Evolutionary conservation across 805 yeast species (phyloP), one percentile per base, ranked within the genome.

Genomic region (Dipodascopsis uninucleata): DNA sequence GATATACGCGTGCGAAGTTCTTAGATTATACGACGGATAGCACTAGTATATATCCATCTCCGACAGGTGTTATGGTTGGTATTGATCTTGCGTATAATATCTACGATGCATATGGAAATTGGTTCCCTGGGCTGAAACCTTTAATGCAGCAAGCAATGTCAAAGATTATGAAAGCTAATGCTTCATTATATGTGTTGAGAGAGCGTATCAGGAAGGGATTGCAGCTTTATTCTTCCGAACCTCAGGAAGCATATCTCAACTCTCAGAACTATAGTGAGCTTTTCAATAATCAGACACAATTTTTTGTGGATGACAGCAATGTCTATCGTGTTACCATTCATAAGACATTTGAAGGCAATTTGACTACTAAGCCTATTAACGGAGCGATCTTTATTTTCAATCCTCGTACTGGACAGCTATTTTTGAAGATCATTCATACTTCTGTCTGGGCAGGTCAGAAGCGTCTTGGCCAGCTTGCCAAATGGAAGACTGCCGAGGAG

Each of bases 401-500:
- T 60, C 97, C 98, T 1, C 79, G 81, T 55, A 78, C 89, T 1
- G 98, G 98, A 28, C 96, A 89, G 61, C 65, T 93, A 39, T 88
- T 85, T 61, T 71, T 93, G 65, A 87, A 86, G 61, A 78, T 93
- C 43, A 86, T 93, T 47, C 97, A 90, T 59, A 86, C 95, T 0
- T 84, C 95, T 4, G 95, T 87, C 1, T 93, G 96, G 94, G 82
- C 95, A 3, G 99, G 99, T 16, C 97, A 93, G 64, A 89, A 87
- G 59, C 82, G 97, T 58, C 72, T 90, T 49, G 82, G 93, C 23
- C 97, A 93, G 61, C 68, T 93, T 53, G 89, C 97, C 1, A 93
- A 93, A 62, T 93, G 98, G 98, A 93, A 90, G 63, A 81, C 97
- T 1, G 97, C 98, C 0, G 99, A 93, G 66, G 97, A 90, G 64